Evolutionary conservation across 1,139 yeast genomes (phyloP), one percentile per base, ranked within the genome.

Genomic region (Pichia sp.): DNA sequence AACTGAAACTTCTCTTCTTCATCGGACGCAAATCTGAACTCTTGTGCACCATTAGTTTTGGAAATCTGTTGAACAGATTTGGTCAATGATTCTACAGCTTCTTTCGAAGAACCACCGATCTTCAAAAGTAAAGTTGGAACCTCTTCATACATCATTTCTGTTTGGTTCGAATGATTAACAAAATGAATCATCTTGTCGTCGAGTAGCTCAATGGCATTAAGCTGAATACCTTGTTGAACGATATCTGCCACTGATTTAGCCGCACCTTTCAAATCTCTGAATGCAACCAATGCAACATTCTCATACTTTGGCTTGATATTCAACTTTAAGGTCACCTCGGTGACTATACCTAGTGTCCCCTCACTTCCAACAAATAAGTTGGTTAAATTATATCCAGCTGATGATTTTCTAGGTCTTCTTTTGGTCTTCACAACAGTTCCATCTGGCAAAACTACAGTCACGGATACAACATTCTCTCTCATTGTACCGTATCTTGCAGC

Each of bases 371-470:
- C 65, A 50, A 82, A 77, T 44, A 82, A 58, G 10, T 77, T 75
- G 42, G 77, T 78, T 45, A 78, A 60, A 49, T 80, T 80, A 55
- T 82, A 82, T 9, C 93, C 94, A 4, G 93, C 93, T 44, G 83
- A 65, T 0, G 87, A 72, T 55, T 83, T 83, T 49, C 85, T 69
- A 3, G 93, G 87, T 48, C 93, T 66, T 34, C 69, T 69, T 45
- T 75, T 77, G 3, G 93, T 82, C 60, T 79, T 81, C 38, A 83
- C 63, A 16, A 83, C 62, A 0, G 87, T 74, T 6, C 94, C 94
- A 56, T 83, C 94, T 1, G 93, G 86, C 33, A 83, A 60, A 5
- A 83, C 93, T 30, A 81, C 84, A 1, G 86, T 81, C 38, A 82
- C 53, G 48, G 74, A 72, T n/a, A 79, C 62, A 18, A 81, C 76